Evolutionary conservation across 306 rosid genomes (phyloP).

Genomic region (Fagus crenata): DNA sequence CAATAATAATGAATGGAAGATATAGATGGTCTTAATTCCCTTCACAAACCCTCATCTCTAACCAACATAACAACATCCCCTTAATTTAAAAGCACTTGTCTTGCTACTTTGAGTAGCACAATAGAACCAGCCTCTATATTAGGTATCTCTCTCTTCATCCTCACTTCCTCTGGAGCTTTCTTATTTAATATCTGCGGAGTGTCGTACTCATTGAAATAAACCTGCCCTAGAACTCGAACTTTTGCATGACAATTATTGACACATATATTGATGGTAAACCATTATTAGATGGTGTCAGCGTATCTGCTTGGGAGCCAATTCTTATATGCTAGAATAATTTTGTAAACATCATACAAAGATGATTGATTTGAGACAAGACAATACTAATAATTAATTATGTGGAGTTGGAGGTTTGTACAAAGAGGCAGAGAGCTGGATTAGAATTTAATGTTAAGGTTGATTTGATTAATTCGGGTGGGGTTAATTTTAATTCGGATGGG

Average conservation of each 20-base stretch:
- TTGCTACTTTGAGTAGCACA: constrained; percentile 87
- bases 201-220: constrained; percentile 26
- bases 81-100: constrained; percentile 15
- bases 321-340: constrained; percentile 36
- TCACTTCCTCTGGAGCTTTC: constrained; percentile 80
- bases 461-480: too few relatives aligned
- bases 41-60: too few relatives aligned
- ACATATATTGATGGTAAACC: constrained; percentile 36
- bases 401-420: too few relatives aligned
- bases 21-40: not conserved
- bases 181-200: constrained; percentile 72
- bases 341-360: constrained; percentile 14
- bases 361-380: not conserved
- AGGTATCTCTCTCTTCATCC: constrained; percentile 63
- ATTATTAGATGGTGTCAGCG: constrained; percentile 28
- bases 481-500: too few relatives aligned
- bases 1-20: not conserved
- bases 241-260: constrained; percentile 11
- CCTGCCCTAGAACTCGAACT: constrained; percentile 28
- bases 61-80: constrained; percentile 1
- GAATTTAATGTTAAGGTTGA: too few relatives aligned
- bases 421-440: too few relatives aligned
- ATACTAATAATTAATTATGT: not conserved
- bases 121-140: constrained; percentile 80
- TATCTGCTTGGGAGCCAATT: constrained; percentile 27